A percentile compares a stretch with the other conserved stretches of the same genome.
Conservation (phyloP, 768 basidiomycete species). For the Serendipita sp. region DNA sequence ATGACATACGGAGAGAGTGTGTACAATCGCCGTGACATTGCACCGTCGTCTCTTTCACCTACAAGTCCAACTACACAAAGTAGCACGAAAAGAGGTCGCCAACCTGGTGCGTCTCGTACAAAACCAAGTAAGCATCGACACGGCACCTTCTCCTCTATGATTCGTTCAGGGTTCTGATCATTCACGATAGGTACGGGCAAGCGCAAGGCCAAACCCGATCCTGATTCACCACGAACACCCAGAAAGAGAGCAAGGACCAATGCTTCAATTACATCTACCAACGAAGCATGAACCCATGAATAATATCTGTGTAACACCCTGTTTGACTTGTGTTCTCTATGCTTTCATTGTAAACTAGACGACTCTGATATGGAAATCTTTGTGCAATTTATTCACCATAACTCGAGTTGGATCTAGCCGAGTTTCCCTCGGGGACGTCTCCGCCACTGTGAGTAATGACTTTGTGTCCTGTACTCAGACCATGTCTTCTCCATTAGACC, state of each 20-base stretch:
- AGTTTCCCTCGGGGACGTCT: no score
- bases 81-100: neutral
- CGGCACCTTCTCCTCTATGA: neutral
- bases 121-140: neutral
- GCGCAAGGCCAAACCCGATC: neutral
- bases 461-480: neutral
- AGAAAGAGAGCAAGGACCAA: constrained; percentile 2
- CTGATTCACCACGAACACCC: neutral
- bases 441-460: no score
- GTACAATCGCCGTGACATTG: neutral
- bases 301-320: no score
- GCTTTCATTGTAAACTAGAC: no score
- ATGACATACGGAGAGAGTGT: neutral
- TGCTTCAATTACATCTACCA: neutral
- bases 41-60: neutral
- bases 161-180: neutral
- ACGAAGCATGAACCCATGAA: neutral
- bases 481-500: constrained; percentile 28
- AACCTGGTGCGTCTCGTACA: neutral
- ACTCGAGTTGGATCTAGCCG: no score
- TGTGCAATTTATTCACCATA: no score
- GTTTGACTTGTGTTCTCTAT: no score
- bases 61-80: neutral
- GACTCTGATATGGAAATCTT: no score
- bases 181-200: neutral